A percentile compares a stretch with the other conserved stretches of the same genome.
phyloP scores from a whole-genome alignment of 495 filamentous ascomycete genomes.

The Thozetella sp. region DNA sequence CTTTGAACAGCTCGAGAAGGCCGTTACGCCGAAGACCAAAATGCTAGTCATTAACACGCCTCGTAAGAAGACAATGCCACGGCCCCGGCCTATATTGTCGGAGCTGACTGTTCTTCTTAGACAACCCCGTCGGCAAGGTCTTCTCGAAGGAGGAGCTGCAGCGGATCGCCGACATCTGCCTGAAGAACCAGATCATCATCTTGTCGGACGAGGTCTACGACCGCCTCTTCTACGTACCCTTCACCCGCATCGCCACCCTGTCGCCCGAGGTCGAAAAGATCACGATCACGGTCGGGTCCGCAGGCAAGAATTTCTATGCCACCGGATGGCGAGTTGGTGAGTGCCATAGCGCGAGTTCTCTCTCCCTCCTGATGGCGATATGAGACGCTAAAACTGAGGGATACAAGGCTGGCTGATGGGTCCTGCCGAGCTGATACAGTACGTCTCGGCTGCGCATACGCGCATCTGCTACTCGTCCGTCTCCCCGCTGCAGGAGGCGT shows the following conservation, averaged over 20 bases:
- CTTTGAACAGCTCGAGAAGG: conserved; percentile 77
- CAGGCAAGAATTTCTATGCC: conserved; percentile 96
- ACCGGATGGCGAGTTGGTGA: conserved; percentile 92
- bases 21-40: conserved; percentile 84
- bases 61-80: conserved; percentile 35
- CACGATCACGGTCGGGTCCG: conserved; percentile 91
- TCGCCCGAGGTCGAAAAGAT: conserved; percentile 83
- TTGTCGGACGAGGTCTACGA: conserved; percentile 97
- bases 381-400: no score
- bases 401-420: conserved; percentile 80
- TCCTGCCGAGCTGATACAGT: conserved; percentile 84
- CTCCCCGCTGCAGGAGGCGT: conserved; percentile 91
- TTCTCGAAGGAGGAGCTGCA: conserved; percentile 83
- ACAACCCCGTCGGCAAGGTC: conserved; percentile 97
- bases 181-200: conserved; percentile 93
- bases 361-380: neutral
- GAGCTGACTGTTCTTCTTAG: conserved; percentile 32
- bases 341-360: conserved; percentile 3
- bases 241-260: conserved; percentile 87
- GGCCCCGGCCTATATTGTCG: conserved; percentile 44
- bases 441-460: conserved; percentile 90
- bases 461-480: conserved; percentile 95
- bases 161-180: conserved; percentile 84
- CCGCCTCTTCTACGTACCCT: conserved; percentile 90
- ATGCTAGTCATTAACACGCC: conserved; percentile 90